A percentile compares a stretch with the other conserved stretches of the same genome.
These are phyloP conservation scores for Bonia amplexicaulis DNA, from an alignment of 176 grass and related monocot species.

Conservation along the genomic window DNA sequence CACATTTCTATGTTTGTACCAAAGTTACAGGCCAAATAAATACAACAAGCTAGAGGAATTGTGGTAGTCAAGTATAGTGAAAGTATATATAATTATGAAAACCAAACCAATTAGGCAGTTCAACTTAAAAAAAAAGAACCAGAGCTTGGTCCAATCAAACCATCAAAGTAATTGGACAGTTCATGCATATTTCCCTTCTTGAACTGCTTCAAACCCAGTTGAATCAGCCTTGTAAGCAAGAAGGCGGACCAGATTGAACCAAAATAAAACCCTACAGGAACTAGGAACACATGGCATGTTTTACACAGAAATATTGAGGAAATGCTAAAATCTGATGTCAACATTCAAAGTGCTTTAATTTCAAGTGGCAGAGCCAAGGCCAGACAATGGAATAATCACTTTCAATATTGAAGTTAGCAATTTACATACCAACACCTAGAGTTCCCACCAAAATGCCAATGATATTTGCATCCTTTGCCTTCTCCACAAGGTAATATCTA, in stretches of 20 bases:
- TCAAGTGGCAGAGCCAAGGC: neutral
- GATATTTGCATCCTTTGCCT: slow-evolving; percentile 96
- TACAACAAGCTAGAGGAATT: neutral
- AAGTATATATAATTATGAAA: neutral
- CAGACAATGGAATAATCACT: neutral
- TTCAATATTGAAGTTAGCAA: slow-evolving; percentile 13
- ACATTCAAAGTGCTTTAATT: neutral
- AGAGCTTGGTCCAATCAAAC: neutral
- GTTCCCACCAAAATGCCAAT: slow-evolving; percentile 97
- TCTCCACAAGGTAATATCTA: slow-evolving; percentile 99
- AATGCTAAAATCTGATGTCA: neutral
- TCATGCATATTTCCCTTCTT: neutral
- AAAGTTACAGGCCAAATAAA: neutral
- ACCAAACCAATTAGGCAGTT: neutral
- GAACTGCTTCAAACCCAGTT: neutral
- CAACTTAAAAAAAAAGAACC: neutral
- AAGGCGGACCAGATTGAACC: neutral
- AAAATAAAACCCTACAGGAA: neutral
- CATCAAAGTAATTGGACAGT: neutral
- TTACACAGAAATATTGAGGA: neutral
- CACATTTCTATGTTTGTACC: neutral
- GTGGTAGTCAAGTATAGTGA: neutral
- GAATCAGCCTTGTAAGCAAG: neutral
- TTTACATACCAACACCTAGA: slow-evolving; percentile 76
- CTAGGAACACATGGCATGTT: neutral